Evolutionary conservation across 768 basidiomycete genomes (phyloP), one percentile per base, ranked within the genome.

Genomic region (Dioszegia hungarica): DNA sequence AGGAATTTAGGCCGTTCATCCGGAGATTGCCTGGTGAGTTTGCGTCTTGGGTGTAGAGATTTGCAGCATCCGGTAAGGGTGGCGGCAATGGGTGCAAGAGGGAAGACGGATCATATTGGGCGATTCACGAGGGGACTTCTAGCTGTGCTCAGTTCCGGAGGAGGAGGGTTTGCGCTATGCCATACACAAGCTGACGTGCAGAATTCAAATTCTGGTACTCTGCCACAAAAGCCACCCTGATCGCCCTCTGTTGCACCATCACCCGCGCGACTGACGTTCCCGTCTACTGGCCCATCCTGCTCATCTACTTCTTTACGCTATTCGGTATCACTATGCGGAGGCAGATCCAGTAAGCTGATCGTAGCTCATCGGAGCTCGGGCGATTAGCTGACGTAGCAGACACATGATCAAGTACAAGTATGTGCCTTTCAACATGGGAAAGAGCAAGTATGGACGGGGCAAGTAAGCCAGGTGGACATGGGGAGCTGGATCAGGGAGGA

Each of bases 371-470:
- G 14, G 5, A 28, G 12, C 11, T 20, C 5, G 31, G 3, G n/a
- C 9, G 34, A 33, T 27, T 19, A 0, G 14, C 37, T 54, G 59
- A 37, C 43, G 34, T 15, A 15, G n/a, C 69, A 93, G 90, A 68
- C 94, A 99, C 77, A 98, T 98, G 94, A 87, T 95, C 80, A 95
- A 95, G 77, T 98, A 97, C 81, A 90, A 90, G 75, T 97, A 92
- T 78, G 80, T 93, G 58, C 92, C 93, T 22, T 97, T 93, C 77
- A 94, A 97, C 73, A 82, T 97, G 59, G 94, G 92, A 28, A 87
- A 91, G 72, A 97, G 97, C 79, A 81, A 88, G 20, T 37, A 46
- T 39, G 48, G 54, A 8, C 34, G 41, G 20, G 41, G 47, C 17
- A 40, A 29, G 57, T 37, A 17, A 22, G 40, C 15, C n/a, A 11